Evolutionary conservation across 768 basidiomycete genomes (phyloP).

Genomic region (Pulveroboletus sp.): DNA sequence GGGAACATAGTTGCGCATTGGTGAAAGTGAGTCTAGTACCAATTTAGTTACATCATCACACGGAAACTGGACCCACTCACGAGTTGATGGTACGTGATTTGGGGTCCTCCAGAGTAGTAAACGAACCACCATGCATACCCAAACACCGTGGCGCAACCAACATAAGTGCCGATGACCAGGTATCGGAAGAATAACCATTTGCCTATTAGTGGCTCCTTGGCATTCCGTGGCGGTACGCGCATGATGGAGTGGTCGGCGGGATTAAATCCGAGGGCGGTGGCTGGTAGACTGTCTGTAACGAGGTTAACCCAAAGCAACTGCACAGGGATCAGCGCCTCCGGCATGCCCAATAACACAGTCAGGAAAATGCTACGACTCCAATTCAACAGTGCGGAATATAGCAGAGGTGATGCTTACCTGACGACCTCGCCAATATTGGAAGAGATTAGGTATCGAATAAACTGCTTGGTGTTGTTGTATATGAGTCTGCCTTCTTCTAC

Average conservation of each 20-base stretch:
- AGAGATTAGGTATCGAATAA: conserved; percentile 98
- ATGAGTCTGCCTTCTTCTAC: conserved; percentile 98
- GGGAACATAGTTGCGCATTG: conserved; percentile 82
- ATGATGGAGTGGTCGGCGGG: conserved; percentile 96
- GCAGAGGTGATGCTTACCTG: conserved; percentile 38
- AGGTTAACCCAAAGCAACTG: conserved; percentile 99
- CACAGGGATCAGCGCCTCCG: conserved; percentile 97
- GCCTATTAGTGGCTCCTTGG: conserved; percentile 86
- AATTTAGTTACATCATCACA: conserved; percentile 3
- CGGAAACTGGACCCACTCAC: conserved; percentile 48
- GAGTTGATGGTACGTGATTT: conserved; percentile 90
- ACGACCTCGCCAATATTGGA: conserved; percentile 98
- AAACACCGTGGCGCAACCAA: conserved; percentile 92
- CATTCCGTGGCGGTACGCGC: conserved; percentile 88
- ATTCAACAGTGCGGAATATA: background rate
- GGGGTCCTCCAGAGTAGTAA: conserved; percentile 85
- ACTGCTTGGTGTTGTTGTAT: conserved; percentile 99
- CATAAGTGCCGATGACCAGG: conserved; percentile 89
- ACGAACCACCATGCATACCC: conserved; percentile 99
- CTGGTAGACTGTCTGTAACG: conserved; percentile 94
- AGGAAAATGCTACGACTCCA: conserved; percentile 76
- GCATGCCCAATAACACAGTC: conserved; percentile 97
- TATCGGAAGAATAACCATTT: conserved; percentile 97
- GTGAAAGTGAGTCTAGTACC: conserved; percentile 87
- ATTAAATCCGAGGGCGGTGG: conserved; percentile 97